These are phyloP conservation scores for Candida freyschussii DNA, from an alignment of 1,139 yeast genomes.

Conservation along the genomic window DNA sequence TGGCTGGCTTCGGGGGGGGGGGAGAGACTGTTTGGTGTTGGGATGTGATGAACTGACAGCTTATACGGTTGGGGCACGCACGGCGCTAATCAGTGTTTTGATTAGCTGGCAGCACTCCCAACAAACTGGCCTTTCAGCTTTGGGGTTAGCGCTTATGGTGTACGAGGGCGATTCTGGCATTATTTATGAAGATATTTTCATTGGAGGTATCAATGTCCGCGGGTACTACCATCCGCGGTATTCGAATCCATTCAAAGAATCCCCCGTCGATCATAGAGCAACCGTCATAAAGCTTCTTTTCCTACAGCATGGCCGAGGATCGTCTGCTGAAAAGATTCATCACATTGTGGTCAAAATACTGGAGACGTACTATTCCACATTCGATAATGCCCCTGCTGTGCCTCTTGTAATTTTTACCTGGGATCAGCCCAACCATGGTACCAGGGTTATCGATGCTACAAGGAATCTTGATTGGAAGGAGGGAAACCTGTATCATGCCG, in stretches of 20 bases:
- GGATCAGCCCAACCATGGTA: constrained; percentile 62
- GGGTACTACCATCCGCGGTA: constrained; percentile 5
- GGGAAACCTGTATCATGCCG: constrained; percentile 48
- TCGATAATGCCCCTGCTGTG: constrained; percentile 1
- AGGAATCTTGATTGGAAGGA: constrained; percentile 42
- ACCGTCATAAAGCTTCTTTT: constrained; percentile 11
- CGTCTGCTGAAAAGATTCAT: constrained; percentile 1
- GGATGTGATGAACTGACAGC: too few relatives aligned
- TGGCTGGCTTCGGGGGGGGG: too few relatives aligned
- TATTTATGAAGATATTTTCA: too few relatives aligned
- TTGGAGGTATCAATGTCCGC: constrained; percentile 15
- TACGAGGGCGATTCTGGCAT: too few relatives aligned
- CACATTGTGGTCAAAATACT: constrained; percentile 8
- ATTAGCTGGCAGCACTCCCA: too few relatives aligned
- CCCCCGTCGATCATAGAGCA: too few relatives aligned
- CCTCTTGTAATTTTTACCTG: constrained; percentile 46
- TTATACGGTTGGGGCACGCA: too few relatives aligned
- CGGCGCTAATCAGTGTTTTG: too few relatives aligned
- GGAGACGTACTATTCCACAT: constrained; percentile 7
- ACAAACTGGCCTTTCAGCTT: too few relatives aligned
- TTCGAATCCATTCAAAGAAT: constrained; percentile 10
- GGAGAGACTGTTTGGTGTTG: too few relatives aligned
- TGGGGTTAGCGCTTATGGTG: too few relatives aligned
- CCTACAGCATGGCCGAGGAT: constrained; percentile 13
- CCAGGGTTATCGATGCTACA: constrained; percentile 34